A percentile compares a stretch with the other conserved stretches of the same genome.
phyloP scores from a whole-genome alignment of 805 yeast species.

The Lipomyces orientalis region DNA sequence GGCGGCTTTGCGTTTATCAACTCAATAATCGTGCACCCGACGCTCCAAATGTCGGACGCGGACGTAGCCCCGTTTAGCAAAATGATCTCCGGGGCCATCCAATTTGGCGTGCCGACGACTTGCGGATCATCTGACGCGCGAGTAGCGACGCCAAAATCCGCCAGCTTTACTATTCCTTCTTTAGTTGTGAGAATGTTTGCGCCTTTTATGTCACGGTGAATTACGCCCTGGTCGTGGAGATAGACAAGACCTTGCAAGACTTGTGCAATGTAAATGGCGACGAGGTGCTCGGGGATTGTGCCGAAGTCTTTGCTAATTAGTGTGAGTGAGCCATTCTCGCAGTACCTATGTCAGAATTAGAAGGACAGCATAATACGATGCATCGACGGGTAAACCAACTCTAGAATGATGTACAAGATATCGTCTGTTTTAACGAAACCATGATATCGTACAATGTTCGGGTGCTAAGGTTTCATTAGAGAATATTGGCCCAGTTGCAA shows the following conservation, averaged over 20 bases:
- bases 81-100: slow-evolving; percentile 99
- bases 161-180: slow-evolving; percentile 68
- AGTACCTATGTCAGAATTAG: slow-evolving; percentile 41
- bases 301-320: slow-evolving; percentile 58
- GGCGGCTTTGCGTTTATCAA: slow-evolving; percentile 87
- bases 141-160: slow-evolving; percentile 81
- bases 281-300: slow-evolving; percentile 61
- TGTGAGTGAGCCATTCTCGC: slow-evolving; percentile 69
- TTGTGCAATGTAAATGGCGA: slow-evolving; percentile 57
- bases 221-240: slow-evolving; percentile 73
- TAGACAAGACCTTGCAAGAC: slow-evolving; percentile 66
- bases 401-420: slow-evolving; percentile 65
- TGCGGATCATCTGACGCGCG: slow-evolving; percentile 40
- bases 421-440: slow-evolving; percentile 65
- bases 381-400: slow-evolving; percentile 51
- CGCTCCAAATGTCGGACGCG: slow-evolving; percentile 76
- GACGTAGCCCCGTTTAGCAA: slow-evolving; percentile 83
- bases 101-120: slow-evolving; percentile 85
- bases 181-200: slow-evolving; percentile 70
- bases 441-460: slow-evolving; percentile 69
- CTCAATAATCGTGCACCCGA: slow-evolving; percentile 95
- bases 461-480: slow-evolving; percentile 48
- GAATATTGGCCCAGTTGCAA: neutral
- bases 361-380: neutral
- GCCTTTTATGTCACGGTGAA: slow-evolving; percentile 79